These are phyloP conservation scores for Colletotrichum musicola DNA, from an alignment of 2,329 filamentous ascomycete genomes.

Conservation along the genomic window DNA sequence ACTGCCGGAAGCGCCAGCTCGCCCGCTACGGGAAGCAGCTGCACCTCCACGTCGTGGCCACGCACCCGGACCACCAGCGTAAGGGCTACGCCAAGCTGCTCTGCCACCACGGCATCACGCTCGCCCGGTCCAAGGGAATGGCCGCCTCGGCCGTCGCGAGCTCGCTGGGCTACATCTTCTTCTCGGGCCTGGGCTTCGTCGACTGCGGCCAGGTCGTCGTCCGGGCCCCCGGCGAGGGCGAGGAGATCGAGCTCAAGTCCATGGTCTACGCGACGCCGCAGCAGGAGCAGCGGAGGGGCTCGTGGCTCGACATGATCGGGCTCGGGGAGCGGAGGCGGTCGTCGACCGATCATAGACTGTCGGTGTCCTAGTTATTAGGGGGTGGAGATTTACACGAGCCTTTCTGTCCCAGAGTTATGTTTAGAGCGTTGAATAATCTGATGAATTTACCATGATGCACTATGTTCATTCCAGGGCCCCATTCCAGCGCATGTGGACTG, in stretches of 20 bases:
- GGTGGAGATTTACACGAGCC: background rate
- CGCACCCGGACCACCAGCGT: background rate
- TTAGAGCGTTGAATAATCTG: too few species aligned
- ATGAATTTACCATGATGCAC: too few species aligned
- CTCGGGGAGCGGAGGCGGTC: background rate
- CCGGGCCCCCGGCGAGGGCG: background rate
- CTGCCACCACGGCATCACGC: background rate
- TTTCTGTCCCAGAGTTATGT: background rate
- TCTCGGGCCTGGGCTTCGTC: background rate
- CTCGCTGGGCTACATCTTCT: slow-evolving; percentile 9
- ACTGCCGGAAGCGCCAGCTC: background rate
- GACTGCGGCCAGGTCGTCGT: background rate
- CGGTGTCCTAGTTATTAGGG: slow-evolving; percentile 2
- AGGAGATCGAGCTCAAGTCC: slow-evolving; percentile 7
- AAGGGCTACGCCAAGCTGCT: slow-evolving; percentile 4
- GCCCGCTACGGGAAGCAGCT: background rate
- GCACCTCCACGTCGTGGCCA: background rate
- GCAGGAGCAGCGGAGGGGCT: background rate
- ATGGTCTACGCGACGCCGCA: slow-evolving; percentile 1
- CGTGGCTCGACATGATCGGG: background rate
- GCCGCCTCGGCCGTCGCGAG: background rate
- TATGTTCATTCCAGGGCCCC: too few species aligned
- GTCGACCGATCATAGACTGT: background rate
- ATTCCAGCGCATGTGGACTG: too few species aligned
- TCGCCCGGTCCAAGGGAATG: background rate